Evolutionary conservation across 352 stramenopile species (phyloP).

Genomic region (Aphanomyces stellatus): DNA sequence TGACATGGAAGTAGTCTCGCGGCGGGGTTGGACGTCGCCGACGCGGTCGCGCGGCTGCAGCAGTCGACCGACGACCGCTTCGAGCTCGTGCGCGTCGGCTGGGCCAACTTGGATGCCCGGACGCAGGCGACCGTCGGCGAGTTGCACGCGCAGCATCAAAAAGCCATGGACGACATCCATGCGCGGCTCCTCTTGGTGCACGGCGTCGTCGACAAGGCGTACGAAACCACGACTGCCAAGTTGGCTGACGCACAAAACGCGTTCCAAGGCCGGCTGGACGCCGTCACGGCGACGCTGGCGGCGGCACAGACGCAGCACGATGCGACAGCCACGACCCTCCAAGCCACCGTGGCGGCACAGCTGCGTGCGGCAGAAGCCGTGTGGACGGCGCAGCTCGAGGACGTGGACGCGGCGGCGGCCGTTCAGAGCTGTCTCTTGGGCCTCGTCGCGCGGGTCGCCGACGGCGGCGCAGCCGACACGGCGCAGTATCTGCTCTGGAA

Average conservation of each 20-base stretch:
- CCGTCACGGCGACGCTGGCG: background rate
- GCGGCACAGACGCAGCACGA: background rate
- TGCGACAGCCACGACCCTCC: too few relatives aligned
- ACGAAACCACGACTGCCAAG: background rate
- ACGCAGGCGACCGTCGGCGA: background rate
- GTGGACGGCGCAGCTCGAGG: background rate
- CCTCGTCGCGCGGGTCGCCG: background rate
- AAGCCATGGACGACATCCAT: slow-evolving; percentile 3
- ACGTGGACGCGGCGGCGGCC: background rate
- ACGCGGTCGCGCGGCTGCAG: slow-evolving; percentile 1
- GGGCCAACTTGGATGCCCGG: background rate
- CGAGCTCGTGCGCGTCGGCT: background rate
- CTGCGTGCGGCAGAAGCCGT: background rate
- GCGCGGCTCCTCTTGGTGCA: background rate
- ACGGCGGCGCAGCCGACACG: background rate
- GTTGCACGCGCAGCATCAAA: background rate
- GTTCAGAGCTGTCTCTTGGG: background rate
- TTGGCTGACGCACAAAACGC: background rate
- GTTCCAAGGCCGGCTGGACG: background rate
- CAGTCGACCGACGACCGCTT: slow-evolving; percentile 5
- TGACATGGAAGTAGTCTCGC: background rate
- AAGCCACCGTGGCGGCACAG: background rate
- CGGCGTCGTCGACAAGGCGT: background rate
- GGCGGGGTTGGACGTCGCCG: background rate
- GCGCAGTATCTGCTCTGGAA: background rate